Evolutionary conservation across 208 protist genomes (phyloP).

Genomic region (Blastocrithidia nonstop): DNA sequence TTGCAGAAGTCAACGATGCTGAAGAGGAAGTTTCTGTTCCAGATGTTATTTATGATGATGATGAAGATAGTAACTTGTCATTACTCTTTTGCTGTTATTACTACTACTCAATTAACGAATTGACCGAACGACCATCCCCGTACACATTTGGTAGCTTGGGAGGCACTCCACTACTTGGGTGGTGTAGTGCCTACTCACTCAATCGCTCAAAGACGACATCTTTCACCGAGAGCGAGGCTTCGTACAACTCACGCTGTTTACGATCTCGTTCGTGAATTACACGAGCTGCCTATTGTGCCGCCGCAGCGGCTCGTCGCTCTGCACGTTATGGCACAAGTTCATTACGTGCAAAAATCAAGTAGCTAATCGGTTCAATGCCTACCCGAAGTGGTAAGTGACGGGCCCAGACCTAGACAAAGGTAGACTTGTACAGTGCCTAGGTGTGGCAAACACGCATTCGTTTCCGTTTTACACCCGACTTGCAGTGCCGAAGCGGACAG

Average conservation of each 20-base stretch:
- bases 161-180: slow-evolving; percentile 44
- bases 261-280: slow-evolving; percentile 19
- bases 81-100: slow-evolving; percentile 2
- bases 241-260: slow-evolving; percentile 45
- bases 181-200: slow-evolving; percentile 70
- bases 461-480: slow-evolving; percentile 68
- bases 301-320: slow-evolving; percentile 24
- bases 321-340: slow-evolving; percentile 73
- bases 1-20: slow-evolving; percentile 3
- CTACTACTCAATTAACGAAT: neutral
- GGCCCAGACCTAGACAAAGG: slow-evolving; percentile 79
- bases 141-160: slow-evolving; percentile 15
- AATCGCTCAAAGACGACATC: slow-evolving; percentile 78
- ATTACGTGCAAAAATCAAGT: slow-evolving; percentile 75
- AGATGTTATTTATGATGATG: neutral
- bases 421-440: slow-evolving; percentile 66
- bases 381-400: slow-evolving; percentile 63
- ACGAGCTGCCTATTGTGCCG: slow-evolving; percentile 15
- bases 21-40: neutral
- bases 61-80: neutral
- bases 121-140: neutral
- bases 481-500: slow-evolving; percentile 73
- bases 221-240: slow-evolving; percentile 50
- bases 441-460: slow-evolving; percentile 78
- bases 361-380: slow-evolving; percentile 70